Percentiles rank a stretch among this genome's conserved stretches.
Conservation (phyloP, 805 yeast genomes). For the Metschnikowia drakensbergensis region DNA sequence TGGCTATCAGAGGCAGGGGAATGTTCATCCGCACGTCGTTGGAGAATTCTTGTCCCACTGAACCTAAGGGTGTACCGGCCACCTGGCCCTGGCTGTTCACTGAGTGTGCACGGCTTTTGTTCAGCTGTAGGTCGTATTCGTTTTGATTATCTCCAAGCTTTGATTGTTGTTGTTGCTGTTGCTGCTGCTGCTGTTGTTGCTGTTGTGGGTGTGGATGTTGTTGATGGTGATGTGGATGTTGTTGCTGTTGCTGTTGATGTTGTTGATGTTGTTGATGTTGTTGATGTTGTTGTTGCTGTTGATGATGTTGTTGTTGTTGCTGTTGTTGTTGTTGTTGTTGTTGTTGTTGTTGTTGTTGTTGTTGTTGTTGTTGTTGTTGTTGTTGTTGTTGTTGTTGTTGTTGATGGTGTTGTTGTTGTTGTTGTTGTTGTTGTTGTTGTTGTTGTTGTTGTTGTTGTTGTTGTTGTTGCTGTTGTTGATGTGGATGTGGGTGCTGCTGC, state of each 20-base stretch:
- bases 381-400: too few species aligned
- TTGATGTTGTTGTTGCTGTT: too few species aligned
- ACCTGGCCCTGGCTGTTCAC: not conserved
- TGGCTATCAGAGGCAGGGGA: not conserved
- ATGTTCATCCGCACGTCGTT: not conserved
- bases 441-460: too few species aligned
- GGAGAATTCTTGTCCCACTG: not conserved
- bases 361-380: too few species aligned
- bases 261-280: too few species aligned
- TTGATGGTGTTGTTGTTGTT: conserved; percentile 3
- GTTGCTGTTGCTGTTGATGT: too few species aligned
- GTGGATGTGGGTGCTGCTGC: too few species aligned
- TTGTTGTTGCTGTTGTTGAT: not conserved
- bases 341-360: too few species aligned
- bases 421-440: not conserved
- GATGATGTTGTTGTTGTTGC: too few species aligned
- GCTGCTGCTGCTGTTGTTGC: not conserved
- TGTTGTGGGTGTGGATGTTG: too few species aligned
- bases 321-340: too few species aligned
- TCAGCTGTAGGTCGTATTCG: not conserved
- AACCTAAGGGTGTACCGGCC: not conserved
- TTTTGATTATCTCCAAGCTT: conserved; percentile 2
- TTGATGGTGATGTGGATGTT: too few species aligned
- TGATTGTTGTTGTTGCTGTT: not conserved
- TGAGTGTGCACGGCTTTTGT: not conserved